Evolutionary conservation across 1,284 basidiomycete genomes (phyloP).

Genomic region (Neolentinus lepideus): DNA sequence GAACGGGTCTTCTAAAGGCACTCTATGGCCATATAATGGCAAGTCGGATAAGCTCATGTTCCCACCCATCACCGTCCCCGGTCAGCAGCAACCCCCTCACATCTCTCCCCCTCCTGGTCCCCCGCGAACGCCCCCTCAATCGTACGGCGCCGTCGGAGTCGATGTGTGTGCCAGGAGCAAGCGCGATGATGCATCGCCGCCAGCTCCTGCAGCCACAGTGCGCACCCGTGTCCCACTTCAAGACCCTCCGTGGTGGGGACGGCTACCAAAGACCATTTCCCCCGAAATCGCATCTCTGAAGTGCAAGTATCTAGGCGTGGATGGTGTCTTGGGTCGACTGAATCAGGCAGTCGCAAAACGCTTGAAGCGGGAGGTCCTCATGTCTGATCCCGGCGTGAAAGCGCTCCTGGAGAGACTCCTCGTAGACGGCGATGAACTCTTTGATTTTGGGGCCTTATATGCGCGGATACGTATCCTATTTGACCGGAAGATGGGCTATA

Average conservation of each 20-base stretch:
- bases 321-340: neutral
- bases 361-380: neutral
- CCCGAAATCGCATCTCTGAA: neutral
- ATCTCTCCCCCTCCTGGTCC: constrained; percentile 57
- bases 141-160: too few species aligned
- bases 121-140: constrained; percentile 61
- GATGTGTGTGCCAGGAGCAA: too few species aligned
- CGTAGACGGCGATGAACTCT: too few species aligned
- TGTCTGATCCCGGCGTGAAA: neutral
- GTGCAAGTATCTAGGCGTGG: neutral
- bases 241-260: too few species aligned
- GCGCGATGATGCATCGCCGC: too few species aligned
- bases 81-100: constrained; percentile 59
- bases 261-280: too few species aligned
- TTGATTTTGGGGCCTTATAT: too few species aligned
- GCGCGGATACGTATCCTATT: too few species aligned
- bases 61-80: constrained; percentile 49
- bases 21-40: constrained; percentile 84
- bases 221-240: too few species aligned
- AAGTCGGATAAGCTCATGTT: constrained; percentile 80
- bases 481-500: too few species aligned
- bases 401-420: too few species aligned
- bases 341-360: neutral
- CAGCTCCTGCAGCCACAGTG: too few species aligned
- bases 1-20: constrained; percentile 31